Base-by-base conservation (phyloP, 768 basidiomycete species). In the Candolleomyces efflorescens region DNA sequence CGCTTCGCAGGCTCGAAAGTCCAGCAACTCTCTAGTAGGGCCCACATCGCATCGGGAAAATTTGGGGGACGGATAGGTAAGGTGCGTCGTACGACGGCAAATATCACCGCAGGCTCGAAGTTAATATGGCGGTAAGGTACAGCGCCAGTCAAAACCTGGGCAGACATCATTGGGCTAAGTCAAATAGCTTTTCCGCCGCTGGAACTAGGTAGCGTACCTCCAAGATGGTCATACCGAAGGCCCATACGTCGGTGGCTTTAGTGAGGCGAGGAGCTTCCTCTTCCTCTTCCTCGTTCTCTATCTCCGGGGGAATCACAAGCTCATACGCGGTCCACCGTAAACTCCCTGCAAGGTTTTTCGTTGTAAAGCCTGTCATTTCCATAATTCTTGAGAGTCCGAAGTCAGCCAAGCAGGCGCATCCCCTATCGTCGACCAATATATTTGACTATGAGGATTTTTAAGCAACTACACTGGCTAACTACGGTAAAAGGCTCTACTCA, bases 271-370 rank as follows among this genome's bases (percentile, higher is more conserved):
- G 57, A 0, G 50, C 48, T 32, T 54, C 22, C 11, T 63, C 56
- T 32, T 54, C 22, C 11, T 63, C 56, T 20, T 62, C 37, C 10
- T 53, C 32, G 20, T 59, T 52, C 20, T 60, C 58, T 23, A 52
- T 54, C 50, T 37, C 32, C 58, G 32, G 37, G 10, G 37, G 36
- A 20, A 38, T 59, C 53, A 62, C 52, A 45, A 78, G 63, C 53
- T 77, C 76, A 3, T 64, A 63, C 5, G 75, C 72, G 71, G 77
- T 77, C 63, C 76, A 78, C 32, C 75, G 67, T 38, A 68, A 65
- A 5, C 75, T 76, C n/a, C 71, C 72, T 5, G 63, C 61, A 3
- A 68, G 59, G 18, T 65, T 60, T 17, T 66, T 69, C 0, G 75
- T 73, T 10, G 75, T 75, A 50, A 71, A 75, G 4, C 75, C 71